phyloP scores from a whole-genome alignment of 805 yeast species.

The Yamadazyma laniorum region DNA sequence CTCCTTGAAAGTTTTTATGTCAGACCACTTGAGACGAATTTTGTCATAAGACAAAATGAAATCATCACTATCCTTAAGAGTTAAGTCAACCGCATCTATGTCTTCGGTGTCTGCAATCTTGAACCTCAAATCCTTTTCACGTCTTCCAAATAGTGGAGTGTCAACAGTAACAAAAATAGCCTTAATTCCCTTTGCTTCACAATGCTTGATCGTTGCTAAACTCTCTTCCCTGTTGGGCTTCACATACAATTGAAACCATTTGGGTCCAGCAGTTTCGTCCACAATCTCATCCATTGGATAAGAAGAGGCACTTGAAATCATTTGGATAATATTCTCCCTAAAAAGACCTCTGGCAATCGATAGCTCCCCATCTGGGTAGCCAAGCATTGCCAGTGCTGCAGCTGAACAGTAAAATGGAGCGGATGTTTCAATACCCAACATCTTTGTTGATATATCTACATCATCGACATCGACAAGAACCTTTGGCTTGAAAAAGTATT shows the following conservation, averaged over 20 bases:
- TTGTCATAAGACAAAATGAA: constrained; percentile 12
- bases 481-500: constrained; percentile 47
- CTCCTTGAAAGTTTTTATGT: constrained; percentile 24
- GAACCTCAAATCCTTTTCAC: constrained; percentile 48
- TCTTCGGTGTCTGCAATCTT: constrained; percentile 31
- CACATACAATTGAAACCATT: constrained; percentile 51
- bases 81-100: constrained; percentile 21
- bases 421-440: constrained; percentile 29
- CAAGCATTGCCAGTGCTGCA: constrained; percentile 44
- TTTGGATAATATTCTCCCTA: constrained; percentile 42
- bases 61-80: constrained; percentile 14
- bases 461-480: constrained; percentile 33
- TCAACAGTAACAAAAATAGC: constrained; percentile 56
- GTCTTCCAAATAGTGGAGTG: constrained; percentile 50
- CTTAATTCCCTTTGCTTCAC: constrained; percentile 40
- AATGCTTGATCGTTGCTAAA: constrained; percentile 31
- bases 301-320: constrained; percentile 46
- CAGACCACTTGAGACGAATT: constrained; percentile 30
- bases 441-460: constrained; percentile 26
- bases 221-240: constrained; percentile 35
- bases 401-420: constrained; percentile 51
- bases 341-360: constrained; percentile 41
- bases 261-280: constrained; percentile 29
- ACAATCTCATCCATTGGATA: constrained; percentile 41
- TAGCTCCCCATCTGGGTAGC: constrained; percentile 43